Percentiles rank a stretch among this genome's conserved stretches.
Evolutionary conservation across 208 protist genomes (phyloP).

Genomic region (Crithidia sp.): DNA sequence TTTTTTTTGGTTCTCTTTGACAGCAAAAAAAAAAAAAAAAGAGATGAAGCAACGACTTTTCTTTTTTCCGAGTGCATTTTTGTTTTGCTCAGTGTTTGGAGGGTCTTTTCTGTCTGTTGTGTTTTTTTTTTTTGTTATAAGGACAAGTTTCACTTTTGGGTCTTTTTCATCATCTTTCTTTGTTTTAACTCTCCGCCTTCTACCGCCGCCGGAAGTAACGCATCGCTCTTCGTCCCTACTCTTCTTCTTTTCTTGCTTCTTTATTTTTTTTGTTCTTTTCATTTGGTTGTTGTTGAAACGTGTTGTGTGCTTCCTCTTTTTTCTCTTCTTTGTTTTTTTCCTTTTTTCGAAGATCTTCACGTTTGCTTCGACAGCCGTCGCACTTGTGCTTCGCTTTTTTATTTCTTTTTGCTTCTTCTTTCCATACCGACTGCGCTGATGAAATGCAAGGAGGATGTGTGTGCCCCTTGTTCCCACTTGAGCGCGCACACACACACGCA

Average conservation of each 20-base stretch:
- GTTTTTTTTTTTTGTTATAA: conserved; percentile 14
- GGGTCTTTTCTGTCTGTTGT: background rate
- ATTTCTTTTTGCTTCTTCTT: conserved; percentile 12
- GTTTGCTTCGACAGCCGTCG: background rate
- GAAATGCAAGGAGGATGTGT: background rate
- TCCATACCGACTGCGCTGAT: too few relatives aligned
- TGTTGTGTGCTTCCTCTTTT: background rate
- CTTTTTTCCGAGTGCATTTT: background rate
- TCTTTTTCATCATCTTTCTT: background rate
- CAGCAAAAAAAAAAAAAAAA: background rate
- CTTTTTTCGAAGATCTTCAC: conserved; percentile 4
- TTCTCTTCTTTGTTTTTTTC: conserved; percentile 10
- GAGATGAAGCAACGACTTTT: background rate
- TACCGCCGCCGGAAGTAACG: too few relatives aligned
- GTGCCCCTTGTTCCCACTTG: conserved; percentile 13
- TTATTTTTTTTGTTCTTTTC: conserved; percentile 13
- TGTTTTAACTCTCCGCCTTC: conserved; percentile 2
- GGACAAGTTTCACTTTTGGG: background rate
- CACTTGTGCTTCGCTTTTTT: background rate
- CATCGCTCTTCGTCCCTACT: background rate
- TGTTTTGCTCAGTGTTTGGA: background rate
- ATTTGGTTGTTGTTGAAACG: conserved; percentile 13
- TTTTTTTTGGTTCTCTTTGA: conserved; percentile 2
- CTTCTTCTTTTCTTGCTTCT: conserved; percentile 9
- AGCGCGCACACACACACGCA: background rate